Base-by-base conservation (phyloP, 805 yeast genomes). In the Ogataea nonfermentans region DNA sequence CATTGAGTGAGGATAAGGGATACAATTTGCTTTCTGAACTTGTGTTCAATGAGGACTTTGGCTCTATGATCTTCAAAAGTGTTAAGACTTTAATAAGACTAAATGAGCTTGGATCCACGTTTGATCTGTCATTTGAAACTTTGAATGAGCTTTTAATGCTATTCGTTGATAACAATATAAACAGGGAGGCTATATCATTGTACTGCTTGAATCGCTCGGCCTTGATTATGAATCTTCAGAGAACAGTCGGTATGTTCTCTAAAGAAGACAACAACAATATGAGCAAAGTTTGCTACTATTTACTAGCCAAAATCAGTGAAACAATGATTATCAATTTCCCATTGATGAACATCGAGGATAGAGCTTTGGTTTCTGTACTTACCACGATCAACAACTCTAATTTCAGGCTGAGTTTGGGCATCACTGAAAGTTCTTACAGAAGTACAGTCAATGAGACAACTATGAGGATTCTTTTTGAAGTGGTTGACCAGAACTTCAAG, bases 401-500 rank as follows among this genome's bases (percentile, higher is more conserved):
- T 37, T 46, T 26, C 35, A 45, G 37, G 42, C 27, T 52, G 43
- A 45, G 40, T 44, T 29, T 36, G 49, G 51, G 53, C 47, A 51
- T 43, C 49, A 56, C 32, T 6, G 47, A 48, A 5, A 29, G 32
- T n/a, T 40, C 44, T 3, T 43, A 27, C 33, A 19, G 14, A 2
- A 44, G 30, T 26, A 28, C 43, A 6, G 41, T 56, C 22, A 53
- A 36, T 9, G 43, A 41, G 12, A 34, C 37, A 11, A 51, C 61
- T 6, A 41, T 61, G 24, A 35, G 44, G 22, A 49, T 57, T 4
- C 11, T 62, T 10, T 61, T 60, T 41, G 66, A 63, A 35, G 28
- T 61, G 6, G 41, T 61, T 23, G 63, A 62, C 40, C 66, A 63
- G 23, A 61, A 59, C 34, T 39, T 56, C 5, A 53, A 58, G 24